Evolutionary conservation across 2,329 filamentous ascomycete species (phyloP).

Genomic region (Monosporascus sp.): DNA sequence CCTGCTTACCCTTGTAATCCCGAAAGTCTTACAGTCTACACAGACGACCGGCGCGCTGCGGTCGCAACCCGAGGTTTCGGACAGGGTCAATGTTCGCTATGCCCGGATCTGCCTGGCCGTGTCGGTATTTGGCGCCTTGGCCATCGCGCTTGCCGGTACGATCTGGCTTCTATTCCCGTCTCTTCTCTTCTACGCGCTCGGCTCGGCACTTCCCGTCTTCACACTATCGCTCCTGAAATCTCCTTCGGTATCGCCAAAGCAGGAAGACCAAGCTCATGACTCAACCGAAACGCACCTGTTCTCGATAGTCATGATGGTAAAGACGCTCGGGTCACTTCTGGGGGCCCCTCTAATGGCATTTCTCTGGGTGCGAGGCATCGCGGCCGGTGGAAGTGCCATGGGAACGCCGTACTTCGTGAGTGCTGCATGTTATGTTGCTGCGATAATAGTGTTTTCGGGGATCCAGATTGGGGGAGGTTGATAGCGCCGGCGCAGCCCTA

Average conservation of each 20-base stretch:
- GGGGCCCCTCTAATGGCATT: constrained; percentile 43
- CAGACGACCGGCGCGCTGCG: constrained; percentile 5
- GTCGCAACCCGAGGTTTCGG: constrained; percentile 17
- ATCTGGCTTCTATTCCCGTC: constrained; percentile 38
- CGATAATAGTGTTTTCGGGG: constrained; percentile 27
- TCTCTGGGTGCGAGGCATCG: constrained; percentile 42
- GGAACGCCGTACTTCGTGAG: constrained; percentile 38
- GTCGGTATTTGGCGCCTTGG: constrained; percentile 36
- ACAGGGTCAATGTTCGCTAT: constrained; percentile 27
- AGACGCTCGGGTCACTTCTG: constrained; percentile 41
- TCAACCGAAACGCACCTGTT: constrained; percentile 36
- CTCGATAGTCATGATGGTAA: constrained; percentile 47
- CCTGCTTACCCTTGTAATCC: constrained; percentile 37
- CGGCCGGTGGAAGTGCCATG: constrained; percentile 27
- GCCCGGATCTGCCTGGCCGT: constrained; percentile 32
- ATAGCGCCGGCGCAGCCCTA: not conserved
- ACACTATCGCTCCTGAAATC: constrained; percentile 44
- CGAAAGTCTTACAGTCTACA: constrained; percentile 28
- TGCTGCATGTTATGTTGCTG: constrained; percentile 31
- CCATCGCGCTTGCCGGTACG: constrained; percentile 34
- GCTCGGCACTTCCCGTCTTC: constrained; percentile 44
- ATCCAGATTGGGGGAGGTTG: constrained; percentile 13
- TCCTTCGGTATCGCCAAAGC: constrained; percentile 28
- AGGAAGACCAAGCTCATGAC: constrained; percentile 7
- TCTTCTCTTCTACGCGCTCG: constrained; percentile 41